phyloP scores from a whole-genome alignment of 192 early-diverging fungal genomes.

The Dispira simplex region DNA sequence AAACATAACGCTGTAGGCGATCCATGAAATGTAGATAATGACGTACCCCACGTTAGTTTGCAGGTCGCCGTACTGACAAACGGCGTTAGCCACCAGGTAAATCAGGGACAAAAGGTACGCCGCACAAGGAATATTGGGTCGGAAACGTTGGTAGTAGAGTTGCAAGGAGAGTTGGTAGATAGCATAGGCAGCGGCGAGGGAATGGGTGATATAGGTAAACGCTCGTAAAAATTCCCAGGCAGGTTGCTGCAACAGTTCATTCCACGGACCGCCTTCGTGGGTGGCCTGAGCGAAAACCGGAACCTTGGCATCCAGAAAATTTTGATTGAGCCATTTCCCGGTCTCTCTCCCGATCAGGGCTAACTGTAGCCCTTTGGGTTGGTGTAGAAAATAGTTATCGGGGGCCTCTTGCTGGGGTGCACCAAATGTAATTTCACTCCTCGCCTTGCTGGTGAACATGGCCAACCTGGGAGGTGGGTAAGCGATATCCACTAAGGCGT shows the following conservation, averaged over 20 bases:
- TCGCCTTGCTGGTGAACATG: neutral
- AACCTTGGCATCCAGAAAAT: neutral
- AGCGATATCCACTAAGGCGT: neutral
- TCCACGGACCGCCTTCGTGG: constrained; percentile 4
- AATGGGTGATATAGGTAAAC: constrained; percentile 9
- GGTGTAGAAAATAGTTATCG: constrained; percentile 10
- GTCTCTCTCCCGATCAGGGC: constrained; percentile 5
- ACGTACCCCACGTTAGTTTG: neutral
- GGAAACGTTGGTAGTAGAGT: neutral
- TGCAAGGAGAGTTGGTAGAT: neutral
- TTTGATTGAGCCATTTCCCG: constrained; percentile 1
- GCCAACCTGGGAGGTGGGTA: neutral
- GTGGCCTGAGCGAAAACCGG: neutral
- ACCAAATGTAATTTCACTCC: neutral
- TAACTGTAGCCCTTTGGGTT: neutral
- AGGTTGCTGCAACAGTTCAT: neutral
- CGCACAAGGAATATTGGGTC: neutral
- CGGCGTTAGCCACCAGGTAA: neutral
- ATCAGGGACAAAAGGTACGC: neutral
- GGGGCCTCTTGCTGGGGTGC: neutral
- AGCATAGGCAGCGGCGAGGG: neutral
- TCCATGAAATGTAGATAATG: neutral
- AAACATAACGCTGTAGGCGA: neutral
- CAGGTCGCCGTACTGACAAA: constrained; percentile 8
- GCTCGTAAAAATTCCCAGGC: constrained; percentile 8